Base-by-base conservation (phyloP, 345 rosid genomes). In the Eucalyptus camaldulensis region DNA sequence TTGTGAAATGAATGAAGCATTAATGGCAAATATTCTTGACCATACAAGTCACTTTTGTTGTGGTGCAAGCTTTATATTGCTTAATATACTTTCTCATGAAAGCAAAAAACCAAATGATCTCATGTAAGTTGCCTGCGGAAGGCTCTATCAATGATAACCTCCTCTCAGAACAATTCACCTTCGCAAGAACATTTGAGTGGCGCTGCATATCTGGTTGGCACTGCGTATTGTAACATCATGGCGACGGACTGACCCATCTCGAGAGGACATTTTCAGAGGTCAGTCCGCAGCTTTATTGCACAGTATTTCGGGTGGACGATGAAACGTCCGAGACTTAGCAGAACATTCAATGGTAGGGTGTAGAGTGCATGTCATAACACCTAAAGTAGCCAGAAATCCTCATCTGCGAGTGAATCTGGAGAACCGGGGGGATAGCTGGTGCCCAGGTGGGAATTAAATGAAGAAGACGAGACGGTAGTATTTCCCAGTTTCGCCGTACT, bases 1-100 rank as follows among this genome's bases (percentile, higher is more conserved):
- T 5, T 0, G 0, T 2, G 5, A 54, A 54, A 54, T 24, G 13
- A 22, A 56, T 1, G 6, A 0, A 1, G 29, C 29, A 6, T 24
- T 25, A 3, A 1, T 60, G 37, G 21, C 37, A 65, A 65, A 65
- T 65, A n/a, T 65, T 29, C 72, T 65, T 13, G 33, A n/a, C 19
- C 0, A 62, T 29, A 29, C 33, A 62, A n/a, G 37, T 65, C 37
- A 14, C 76, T 65, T 65, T 65, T 65, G 76, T 65, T 65, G 37
- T n/a, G 1, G 1, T 14, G 76, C 76, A 65, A 65, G 76, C 76
- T 65, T 29, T 65, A 65, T 65, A 56, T 22, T 22, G 29, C 13
- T 65, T n/a, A 7, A 13, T 27, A 14, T n/a, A 65, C 76, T n/a
- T 65, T 2, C 40, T n/a, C 37, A 14, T 7, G 76, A 60, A 65